Evolutionary conservation across 768 basidiomycete species (phyloP).

Genomic region (Boletus tylopilopsis): DNA sequence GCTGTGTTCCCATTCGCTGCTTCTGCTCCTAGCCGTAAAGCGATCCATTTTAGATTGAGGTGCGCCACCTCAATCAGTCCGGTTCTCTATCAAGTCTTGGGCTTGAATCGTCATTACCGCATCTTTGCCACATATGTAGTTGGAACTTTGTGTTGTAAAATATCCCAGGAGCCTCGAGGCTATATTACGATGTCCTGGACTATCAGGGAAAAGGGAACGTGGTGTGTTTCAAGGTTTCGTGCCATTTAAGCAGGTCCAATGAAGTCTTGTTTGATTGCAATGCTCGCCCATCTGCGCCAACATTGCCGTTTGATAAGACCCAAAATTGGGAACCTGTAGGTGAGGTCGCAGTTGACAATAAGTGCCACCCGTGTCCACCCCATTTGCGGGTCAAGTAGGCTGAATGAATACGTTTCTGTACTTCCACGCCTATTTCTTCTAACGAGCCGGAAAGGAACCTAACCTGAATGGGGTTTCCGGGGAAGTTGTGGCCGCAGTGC

Average conservation of each 20-base stretch:
- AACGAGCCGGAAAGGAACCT: conserved; percentile 11
- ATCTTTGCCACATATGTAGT: conserved; percentile 12
- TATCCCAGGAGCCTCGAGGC: conserved; percentile 12
- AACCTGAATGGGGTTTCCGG: conserved; percentile 10
- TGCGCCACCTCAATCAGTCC: conserved; percentile 5
- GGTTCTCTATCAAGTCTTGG: conserved; percentile 7
- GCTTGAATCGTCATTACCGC: conserved; percentile 24
- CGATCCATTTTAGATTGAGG: conserved; percentile 14
- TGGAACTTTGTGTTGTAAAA: conserved; percentile 18
- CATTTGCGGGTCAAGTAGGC: conserved; percentile 10
- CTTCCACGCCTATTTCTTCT: conserved; percentile 14
- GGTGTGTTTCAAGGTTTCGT: conserved; percentile 2
- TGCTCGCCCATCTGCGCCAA: neutral
- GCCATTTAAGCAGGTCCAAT: conserved; percentile 11
- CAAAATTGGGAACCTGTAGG: conserved; percentile 13
- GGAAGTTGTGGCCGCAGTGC: conserved; percentile 7
- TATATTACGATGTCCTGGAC: neutral
- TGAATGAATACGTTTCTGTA: conserved; percentile 22
- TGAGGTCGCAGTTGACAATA: conserved; percentile 2
- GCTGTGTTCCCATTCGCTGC: conserved; percentile 7
- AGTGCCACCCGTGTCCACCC: conserved; percentile 17
- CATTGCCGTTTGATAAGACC: conserved; percentile 4
- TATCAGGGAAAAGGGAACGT: conserved; percentile 19
- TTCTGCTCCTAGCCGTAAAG: conserved; percentile 13
- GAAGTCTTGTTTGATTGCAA: conserved; percentile 8